Evolutionary conservation across 257 asterid genomes (phyloP), one percentile per base, ranked within the genome.

Genomic region (Cruciata laevipes): DNA sequence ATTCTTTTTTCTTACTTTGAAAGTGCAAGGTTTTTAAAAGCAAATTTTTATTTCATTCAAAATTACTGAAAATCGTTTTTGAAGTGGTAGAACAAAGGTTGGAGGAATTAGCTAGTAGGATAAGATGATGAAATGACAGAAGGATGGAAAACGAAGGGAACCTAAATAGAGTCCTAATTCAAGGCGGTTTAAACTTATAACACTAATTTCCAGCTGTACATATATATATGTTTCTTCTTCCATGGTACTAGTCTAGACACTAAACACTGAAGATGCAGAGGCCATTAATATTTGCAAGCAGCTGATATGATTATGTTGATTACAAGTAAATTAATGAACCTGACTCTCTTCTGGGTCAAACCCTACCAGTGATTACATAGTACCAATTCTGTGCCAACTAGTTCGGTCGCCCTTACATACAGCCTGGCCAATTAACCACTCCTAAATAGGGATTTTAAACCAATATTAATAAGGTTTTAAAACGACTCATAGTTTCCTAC

Each of bases 101-200:
- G n/a, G n/a, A 44, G 53, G 53, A 44, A 44, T 16, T 44, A 40
- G 49, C 49, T 44, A 7, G 25, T 55, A 55, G 62, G 62, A 57
- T 24, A 25, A 24, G 27, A 47, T 47, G 55, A 47, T 47, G 16
- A 20, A 58, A 11, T 58, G 63, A 58, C 63, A 25, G 63, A 11
- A 58, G 1, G 63, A 58, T 58, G 6, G 63, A 58, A 58, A 58
- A 24, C 35, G 63, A 58, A 58, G n/a, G n/a, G 25, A 58, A 58
- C 63, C 63, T 58, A 58, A 58, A 27, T 58, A 11, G 7, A 8
- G 16, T 25, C 25, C 17, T 23, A 2, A 2, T 21, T 21, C 32
- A 8, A 57, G 32, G 12, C 51, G n/a, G 6, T 4, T 47, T 47
- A 47, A 47, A 47, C 13, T 16, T 47, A 0, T 16, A 47, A 47